phyloP scores from a whole-genome alignment of 2,329 filamentous ascomycete genomes.

The Aspergillus arachidicola region DNA sequence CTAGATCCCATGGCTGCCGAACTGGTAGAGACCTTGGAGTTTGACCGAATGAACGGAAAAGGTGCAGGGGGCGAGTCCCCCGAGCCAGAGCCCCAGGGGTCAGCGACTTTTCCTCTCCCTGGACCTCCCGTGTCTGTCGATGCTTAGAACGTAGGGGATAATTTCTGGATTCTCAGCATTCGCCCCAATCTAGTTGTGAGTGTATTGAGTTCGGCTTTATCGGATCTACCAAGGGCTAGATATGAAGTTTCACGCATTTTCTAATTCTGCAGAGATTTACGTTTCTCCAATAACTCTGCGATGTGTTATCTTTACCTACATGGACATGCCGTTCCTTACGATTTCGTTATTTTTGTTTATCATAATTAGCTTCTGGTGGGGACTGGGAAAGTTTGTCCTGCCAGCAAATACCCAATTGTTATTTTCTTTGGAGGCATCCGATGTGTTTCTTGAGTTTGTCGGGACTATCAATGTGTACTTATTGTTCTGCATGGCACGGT shows the following conservation, averaged over 20 bases:
- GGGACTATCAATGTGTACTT: not conserved
- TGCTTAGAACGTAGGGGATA: slow-evolving; percentile 22
- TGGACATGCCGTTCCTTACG: slow-evolving; percentile 9
- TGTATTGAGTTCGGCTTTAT: not conserved
- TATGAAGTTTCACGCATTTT: slow-evolving; percentile 1
- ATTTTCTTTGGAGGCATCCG: slow-evolving; percentile 10
- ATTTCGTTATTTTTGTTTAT: not conserved
- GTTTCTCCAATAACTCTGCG: slow-evolving; percentile 15
- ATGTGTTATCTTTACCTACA: slow-evolving; percentile 20
- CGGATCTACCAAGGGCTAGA: not conserved
- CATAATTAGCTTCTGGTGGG: slow-evolving; percentile 22
- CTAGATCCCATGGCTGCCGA: slow-evolving; percentile 51
- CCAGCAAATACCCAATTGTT: slow-evolving; percentile 39
- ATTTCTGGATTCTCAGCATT: not conserved
- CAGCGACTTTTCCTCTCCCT: slow-evolving; percentile 28
- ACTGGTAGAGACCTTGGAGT: slow-evolving; percentile 48
- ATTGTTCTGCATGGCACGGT: not conserved
- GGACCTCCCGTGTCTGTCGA: slow-evolving; percentile 37
- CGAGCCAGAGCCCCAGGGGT: slow-evolving; percentile 31
- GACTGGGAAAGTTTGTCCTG: slow-evolving; percentile 18
- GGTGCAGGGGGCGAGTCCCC: slow-evolving; percentile 30
- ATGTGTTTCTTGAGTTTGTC: slow-evolving; percentile 8
- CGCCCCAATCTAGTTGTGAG: slow-evolving; percentile 4
- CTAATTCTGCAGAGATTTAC: not conserved
- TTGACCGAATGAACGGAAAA: slow-evolving; percentile 44